Base-by-base conservation (phyloP, 305 asterid species). In the Plantago coronopus region DNA sequence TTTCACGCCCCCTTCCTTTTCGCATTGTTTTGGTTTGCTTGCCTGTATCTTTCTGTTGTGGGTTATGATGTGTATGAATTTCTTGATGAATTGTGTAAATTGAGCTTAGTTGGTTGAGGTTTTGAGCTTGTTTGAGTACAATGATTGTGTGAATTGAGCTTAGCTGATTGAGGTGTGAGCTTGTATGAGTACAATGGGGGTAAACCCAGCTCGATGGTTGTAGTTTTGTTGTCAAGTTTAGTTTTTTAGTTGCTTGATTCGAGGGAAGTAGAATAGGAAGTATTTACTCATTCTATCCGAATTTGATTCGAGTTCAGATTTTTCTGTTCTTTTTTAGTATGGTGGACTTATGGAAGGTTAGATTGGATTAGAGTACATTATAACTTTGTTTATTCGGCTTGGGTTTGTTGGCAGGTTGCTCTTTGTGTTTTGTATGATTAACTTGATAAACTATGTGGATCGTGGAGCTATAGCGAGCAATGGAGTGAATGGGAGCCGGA, bases 381-480 rank as follows among this genome's bases (percentile, higher is more conserved):
- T 48, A 18, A 0, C 25, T 8, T 16, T 19, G 27, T 48, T 11
- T 49, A 29, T 19, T 49, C 15, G 3, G 34, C 15, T 45, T 62
- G 51, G 29, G 0, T 17, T 65, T 47, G 57, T 63, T 27, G 74
- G 22, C 88, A 89, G 97, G 94, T 75, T 89, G 79, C 94, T 89
- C 55, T 68, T 71, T 49, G 75, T 89, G 38, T 89, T 89, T 55
- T 89, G 97, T 67, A 60, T 74, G 27, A 83, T 89, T 70, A 86
- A 86, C 82, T 76, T 89, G 45, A 56, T 89, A 53, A 89, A 89
- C 70, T 89, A 89, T 79, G 69, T 89, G 27, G 97, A 89, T 63
- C 94, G 95, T 0, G 97, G 95, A 34, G 83, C 89, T 62, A 89
- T 89, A 79, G 97, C 97, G 7, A 86, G 97, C 79, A 89, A 89